These are phyloP conservation scores for Pyricularia sp. DNA, from an alignment of 2,329 filamentous ascomycete genomes.

Conservation along the genomic window DNA sequence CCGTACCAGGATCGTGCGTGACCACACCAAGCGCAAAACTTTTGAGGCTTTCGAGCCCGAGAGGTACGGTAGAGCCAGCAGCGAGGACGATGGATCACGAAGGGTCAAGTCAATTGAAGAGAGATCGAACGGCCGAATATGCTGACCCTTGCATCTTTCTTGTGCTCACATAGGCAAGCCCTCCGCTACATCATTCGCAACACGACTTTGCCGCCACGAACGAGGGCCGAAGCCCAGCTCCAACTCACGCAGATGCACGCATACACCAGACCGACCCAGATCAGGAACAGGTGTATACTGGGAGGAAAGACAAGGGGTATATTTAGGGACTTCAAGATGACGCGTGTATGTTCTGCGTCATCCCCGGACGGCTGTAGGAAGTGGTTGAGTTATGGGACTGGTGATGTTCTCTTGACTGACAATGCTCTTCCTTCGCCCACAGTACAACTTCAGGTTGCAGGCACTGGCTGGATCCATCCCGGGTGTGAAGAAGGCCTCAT, in stretches of 20 bases:
- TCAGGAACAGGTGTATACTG: conserved; percentile 86
- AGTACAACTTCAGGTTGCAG: conserved; percentile 92
- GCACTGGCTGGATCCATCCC: conserved; percentile 78
- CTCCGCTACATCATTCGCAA: conserved; percentile 91
- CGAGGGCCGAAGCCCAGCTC: conserved; percentile 85
- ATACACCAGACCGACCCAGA: conserved; percentile 89
- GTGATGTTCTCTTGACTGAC: not conserved
- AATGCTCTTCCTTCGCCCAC: conserved; percentile 5
- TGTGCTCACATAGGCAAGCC: conserved; percentile 58
- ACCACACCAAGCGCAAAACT: conserved; percentile 93
- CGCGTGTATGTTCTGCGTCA: conserved; percentile 60
- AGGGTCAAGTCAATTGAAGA: not conserved
- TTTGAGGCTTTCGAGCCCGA: conserved; percentile 82
- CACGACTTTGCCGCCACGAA: conserved; percentile 70
- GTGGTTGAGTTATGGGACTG: not conserved
- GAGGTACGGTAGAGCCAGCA: conserved; percentile 46
- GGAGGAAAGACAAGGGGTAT: conserved; percentile 87
- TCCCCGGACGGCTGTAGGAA: not conserved
- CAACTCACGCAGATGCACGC: conserved; percentile 91
- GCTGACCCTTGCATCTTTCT: not conserved
- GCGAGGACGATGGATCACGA: not conserved
- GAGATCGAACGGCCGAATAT: not conserved
- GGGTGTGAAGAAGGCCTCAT: conserved; percentile 92
- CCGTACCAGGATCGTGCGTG: conserved; percentile 80
- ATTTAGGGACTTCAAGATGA: conserved; percentile 87